Evolutionary conservation across 768 basidiomycete genomes (phyloP), one percentile per base, ranked within the genome.

Genomic region (Podaxis pistillaris): DNA sequence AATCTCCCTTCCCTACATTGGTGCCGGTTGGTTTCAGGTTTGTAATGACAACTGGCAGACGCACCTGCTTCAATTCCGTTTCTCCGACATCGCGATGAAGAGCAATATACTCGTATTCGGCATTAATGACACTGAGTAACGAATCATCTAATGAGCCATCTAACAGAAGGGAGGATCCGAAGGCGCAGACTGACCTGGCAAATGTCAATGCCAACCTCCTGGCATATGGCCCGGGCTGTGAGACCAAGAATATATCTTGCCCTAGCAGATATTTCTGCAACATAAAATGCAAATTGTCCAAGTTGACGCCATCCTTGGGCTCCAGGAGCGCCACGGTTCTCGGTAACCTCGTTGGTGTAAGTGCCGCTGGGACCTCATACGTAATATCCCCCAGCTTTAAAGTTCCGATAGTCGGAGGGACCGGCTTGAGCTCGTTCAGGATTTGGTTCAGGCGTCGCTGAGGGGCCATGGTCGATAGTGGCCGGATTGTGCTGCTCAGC

Each of bases 61-160:
- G 26, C 49, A 79, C 82, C 75, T 89, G 87, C 71, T 88, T 89
- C 59, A 89, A 73, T 66, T 89, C 87, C 4, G 87, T 88, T 68
- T 88, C 87, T n/a, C 87, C 87, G 6, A 88, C 83, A 68, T 89
- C 87, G 57, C 86, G 73, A 70, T 89, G 87, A 4, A 89, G 71
- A 2, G 86, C 82, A 62, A 89, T 83, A 64, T 87, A 84, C 67
- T 89, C 87, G 65, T 88, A 89, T 71, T 88, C 87, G 17, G 83
- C 72, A 68, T 89, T 89, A 52, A 88, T 83, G 50, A 87, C 44
- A 64, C 84, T 86, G 49, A 12, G 3, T 22, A 37, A 38, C 5
- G 53, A 22, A 47, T 6, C 11, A 28, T 28, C 30, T 19, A 15
- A 19, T 59, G 22, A 56, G 41, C 22, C 37, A 53, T 49, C 24